phyloP scores from a whole-genome alignment of 2,329 filamentous ascomycete species.

The Plectosphaerella cucumerina region DNA sequence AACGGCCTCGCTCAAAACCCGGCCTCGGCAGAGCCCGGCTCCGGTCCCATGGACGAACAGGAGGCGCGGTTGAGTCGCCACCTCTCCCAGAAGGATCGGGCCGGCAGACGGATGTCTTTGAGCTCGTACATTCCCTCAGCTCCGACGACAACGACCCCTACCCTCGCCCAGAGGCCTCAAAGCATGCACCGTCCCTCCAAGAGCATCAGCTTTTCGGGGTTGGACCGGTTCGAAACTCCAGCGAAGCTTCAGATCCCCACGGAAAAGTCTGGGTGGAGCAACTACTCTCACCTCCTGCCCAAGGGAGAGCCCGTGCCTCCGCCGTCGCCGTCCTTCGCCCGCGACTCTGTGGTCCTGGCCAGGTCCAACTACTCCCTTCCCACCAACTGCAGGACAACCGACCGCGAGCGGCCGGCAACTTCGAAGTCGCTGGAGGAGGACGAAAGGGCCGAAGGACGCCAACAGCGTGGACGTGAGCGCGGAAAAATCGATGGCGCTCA shows the following conservation, averaged over 20 bases:
- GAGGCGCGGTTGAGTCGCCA: not conserved
- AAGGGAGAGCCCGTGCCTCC: conserved; percentile 6
- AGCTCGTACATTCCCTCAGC: conserved; percentile 9
- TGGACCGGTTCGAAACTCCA: too few relatives aligned
- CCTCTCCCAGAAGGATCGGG: conserved; percentile 3
- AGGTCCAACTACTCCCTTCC: conserved; percentile 15
- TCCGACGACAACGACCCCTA: not conserved
- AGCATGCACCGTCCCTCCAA: conserved; percentile 1
- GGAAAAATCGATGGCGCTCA: too few relatives aligned
- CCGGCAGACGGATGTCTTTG: conserved; percentile 8
- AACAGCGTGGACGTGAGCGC: too few relatives aligned
- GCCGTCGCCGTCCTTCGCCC: conserved; percentile 9
- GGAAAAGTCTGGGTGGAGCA: conserved; percentile 1
- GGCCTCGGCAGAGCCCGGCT: not conserved
- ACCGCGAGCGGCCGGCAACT: not conserved
- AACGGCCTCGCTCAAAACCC: conserved; percentile 2
- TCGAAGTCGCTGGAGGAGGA: too few relatives aligned
- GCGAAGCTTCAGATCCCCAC: too few relatives aligned
- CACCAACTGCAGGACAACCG: not conserved
- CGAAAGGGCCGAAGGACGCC: conserved; percentile 7
- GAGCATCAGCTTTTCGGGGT: not conserved
- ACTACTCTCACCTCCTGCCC: conserved; percentile 4
- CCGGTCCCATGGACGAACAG: not conserved
- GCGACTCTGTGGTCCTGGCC: conserved; percentile 17
- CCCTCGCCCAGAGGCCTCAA: not conserved